Evolutionary conservation across 495 filamentous ascomycete genomes (phyloP).

Genomic region (Podospora sp.): DNA sequence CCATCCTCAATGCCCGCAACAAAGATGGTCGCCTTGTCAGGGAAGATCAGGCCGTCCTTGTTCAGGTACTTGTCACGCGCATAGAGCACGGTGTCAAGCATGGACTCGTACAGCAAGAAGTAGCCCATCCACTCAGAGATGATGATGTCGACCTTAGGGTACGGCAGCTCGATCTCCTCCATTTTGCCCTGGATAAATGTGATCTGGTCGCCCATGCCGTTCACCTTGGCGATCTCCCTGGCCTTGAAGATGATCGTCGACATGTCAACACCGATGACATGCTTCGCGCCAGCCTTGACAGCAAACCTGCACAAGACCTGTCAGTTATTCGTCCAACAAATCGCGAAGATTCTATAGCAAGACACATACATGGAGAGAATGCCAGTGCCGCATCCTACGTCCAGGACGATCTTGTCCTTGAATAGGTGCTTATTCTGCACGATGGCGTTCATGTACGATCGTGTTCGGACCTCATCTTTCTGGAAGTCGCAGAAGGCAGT

Average conservation of each 20-base stretch:
- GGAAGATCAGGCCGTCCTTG: conserved; percentile 80
- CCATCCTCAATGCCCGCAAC: conserved; percentile 84
- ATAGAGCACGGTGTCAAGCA: conserved; percentile 91
- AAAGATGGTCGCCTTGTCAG: conserved; percentile 83
- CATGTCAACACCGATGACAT: conserved; percentile 91
- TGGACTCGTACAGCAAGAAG: conserved; percentile 87
- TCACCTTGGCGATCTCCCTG: conserved; percentile 78
- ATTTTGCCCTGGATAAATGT: conserved; percentile 85
- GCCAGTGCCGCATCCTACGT: conserved; percentile 90
- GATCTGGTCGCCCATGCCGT: conserved; percentile 78
- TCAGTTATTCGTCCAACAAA: neutral
- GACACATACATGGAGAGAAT: conserved; percentile 77
- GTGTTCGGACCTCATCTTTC: conserved; percentile 98
- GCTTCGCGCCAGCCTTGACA: conserved; percentile 83
- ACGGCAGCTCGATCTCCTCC: conserved; percentile 81
- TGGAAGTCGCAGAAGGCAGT: conserved; percentile 38
- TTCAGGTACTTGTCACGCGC: conserved; percentile 83
- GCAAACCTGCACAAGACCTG: conserved; percentile 62
- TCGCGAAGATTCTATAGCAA: neutral
- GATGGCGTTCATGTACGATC: conserved; percentile 94
- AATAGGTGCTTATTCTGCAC: conserved; percentile 92
- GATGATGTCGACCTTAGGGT: conserved; percentile 88
- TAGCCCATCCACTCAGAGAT: conserved; percentile 99
- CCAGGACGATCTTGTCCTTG: conserved; percentile 85
- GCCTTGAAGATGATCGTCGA: conserved; percentile 91